A percentile compares a stretch with the other conserved stretches of the same genome.
These are phyloP conservation scores for Lecanicillium sp. DNA, from an alignment of 2,329 filamentous ascomycete genomes.

Conservation along the genomic window DNA sequence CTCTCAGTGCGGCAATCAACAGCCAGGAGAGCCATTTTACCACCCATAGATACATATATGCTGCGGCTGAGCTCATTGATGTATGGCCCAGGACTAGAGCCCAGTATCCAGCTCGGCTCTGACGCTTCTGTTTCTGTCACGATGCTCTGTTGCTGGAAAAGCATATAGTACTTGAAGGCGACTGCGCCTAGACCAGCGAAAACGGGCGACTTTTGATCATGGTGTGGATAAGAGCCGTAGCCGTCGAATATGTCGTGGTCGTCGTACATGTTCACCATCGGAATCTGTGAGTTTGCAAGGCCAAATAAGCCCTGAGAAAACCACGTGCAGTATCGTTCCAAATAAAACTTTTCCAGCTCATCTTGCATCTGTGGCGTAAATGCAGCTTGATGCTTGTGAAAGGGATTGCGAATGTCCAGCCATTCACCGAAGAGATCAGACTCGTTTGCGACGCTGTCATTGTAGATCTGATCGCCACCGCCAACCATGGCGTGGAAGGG, in stretches of 20 bases:
- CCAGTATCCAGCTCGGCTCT: slow-evolving; percentile 89
- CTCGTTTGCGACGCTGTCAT: slow-evolving; percentile 72
- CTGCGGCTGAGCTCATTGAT: slow-evolving; percentile 81
- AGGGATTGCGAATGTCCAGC: slow-evolving; percentile 70
- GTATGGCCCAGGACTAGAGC: slow-evolving; percentile 73
- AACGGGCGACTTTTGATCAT: slow-evolving; percentile 84
- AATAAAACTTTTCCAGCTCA: slow-evolving; percentile 81
- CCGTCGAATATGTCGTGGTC: slow-evolving; percentile 91
- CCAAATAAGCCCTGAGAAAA: slow-evolving; percentile 93
- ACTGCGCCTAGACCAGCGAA: slow-evolving; percentile 85
- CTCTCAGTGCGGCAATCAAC: slow-evolving; percentile 89
- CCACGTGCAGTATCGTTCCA: slow-evolving; percentile 86
- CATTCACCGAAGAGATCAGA: slow-evolving; percentile 74
- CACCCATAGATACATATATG: slow-evolving; percentile 75
- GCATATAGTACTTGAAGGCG: slow-evolving; percentile 97
- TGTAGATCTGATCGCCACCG: slow-evolving; percentile 95
- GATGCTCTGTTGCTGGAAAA: slow-evolving; percentile 94
- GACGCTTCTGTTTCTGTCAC: slow-evolving; percentile 69
- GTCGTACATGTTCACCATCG: slow-evolving; percentile 97
- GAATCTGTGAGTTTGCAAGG: slow-evolving; percentile 89
- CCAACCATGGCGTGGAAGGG: slow-evolving; percentile 99
- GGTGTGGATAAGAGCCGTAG: slow-evolving; percentile 85
- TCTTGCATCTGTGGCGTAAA: slow-evolving; percentile 78
- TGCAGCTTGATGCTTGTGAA: slow-evolving; percentile 69
- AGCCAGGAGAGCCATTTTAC: slow-evolving; percentile 71